Conservation (phyloP, 306 rosid genomes). For the Hippophae gyantsensis region DNA sequence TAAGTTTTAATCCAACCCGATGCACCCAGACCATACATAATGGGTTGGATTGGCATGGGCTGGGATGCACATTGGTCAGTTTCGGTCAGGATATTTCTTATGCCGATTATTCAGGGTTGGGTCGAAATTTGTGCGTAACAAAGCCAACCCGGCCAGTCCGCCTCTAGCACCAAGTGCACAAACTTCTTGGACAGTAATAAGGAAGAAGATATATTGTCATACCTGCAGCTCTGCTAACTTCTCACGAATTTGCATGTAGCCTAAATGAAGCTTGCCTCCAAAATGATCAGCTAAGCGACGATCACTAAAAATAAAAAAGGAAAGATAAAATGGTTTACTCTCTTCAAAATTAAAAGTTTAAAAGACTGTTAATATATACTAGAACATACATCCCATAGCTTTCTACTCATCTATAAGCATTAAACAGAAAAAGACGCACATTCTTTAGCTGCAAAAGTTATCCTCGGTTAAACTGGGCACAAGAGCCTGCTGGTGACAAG, state of each 20-base stretch:
- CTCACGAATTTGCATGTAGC: conserved; percentile 98
- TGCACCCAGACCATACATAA: no score
- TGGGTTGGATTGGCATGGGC: no score
- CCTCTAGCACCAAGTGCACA: no score
- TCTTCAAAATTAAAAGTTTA: conserved; percentile 17
- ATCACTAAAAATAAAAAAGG: conserved; percentile 57
- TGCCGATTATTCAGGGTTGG: no score
- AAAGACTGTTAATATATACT: conserved; percentile 15
- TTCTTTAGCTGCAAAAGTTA: conserved; percentile 99
- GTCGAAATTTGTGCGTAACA: no score
- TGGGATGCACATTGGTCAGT: no score
- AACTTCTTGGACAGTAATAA: no score
- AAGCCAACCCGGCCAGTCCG: no score
- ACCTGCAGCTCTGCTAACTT: conserved; percentile 93
- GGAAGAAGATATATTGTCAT: conserved; percentile 6
- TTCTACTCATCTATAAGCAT: conserved; percentile 73
- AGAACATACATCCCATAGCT: conserved; percentile 37
- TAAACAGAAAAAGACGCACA: conserved; percentile 97
- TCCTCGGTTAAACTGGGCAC: conserved; percentile 99
- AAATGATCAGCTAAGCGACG: conserved; percentile 99
- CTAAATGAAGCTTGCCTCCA: conserved; percentile 98
- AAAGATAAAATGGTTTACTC: conserved; percentile 25
- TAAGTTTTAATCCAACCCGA: no score
- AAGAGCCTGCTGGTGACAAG: conserved; percentile 99
- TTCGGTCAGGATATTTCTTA: no score